Evolutionary conservation across 768 basidiomycete genomes (phyloP), one percentile per base, ranked within the genome.

Genomic region (Trametes cingulata): DNA sequence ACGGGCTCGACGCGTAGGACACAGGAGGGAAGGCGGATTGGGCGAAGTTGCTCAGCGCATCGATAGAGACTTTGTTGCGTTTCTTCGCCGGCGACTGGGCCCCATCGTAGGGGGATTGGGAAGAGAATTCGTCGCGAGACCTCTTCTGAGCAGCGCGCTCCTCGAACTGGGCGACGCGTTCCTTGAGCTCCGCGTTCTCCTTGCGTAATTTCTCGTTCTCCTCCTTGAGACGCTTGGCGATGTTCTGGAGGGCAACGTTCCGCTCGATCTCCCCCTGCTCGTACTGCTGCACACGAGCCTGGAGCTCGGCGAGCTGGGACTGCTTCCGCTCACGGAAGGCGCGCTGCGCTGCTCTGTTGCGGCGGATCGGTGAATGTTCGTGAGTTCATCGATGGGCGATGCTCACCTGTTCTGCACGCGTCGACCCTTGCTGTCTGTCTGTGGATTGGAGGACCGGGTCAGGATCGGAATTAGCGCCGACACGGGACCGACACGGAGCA

Each of bases 201-300:
- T 77, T 76, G 51, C 84, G 83, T 17, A 94, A 79, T 15, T 75
- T 75, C 52, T 92, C 89, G 64, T 95, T 95, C 71, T 95, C 93
- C 65, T 92, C 91, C 74, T 93, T 94, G 58, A 91, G 80, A 33
- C 85, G 84, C 74, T 92, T 93, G 14, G 90, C 91, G 54, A 91
- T 83, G 53, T 80, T 85, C 73, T 94, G 93, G 20, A 95, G 77
- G 46, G 90, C 90, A 50, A 94, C 84, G 68, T 90, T 93, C 56
- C 91, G 85, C 71, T 94, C 90, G 25, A 93, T 85, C 70, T 94
- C 92, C n/a, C 93, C 93, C 70, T 91, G 90, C 71, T 95, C 92
- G 67, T 93, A 94, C 19, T 84, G 83, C 62, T 90, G 86, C 51
- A 95, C 78, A 47, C 91, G 89, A 50, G 91, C 88, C 74, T 95